phyloP scores from a whole-genome alignment of 1,139 yeast genomes.

The Geotrichum histeridarum region DNA sequence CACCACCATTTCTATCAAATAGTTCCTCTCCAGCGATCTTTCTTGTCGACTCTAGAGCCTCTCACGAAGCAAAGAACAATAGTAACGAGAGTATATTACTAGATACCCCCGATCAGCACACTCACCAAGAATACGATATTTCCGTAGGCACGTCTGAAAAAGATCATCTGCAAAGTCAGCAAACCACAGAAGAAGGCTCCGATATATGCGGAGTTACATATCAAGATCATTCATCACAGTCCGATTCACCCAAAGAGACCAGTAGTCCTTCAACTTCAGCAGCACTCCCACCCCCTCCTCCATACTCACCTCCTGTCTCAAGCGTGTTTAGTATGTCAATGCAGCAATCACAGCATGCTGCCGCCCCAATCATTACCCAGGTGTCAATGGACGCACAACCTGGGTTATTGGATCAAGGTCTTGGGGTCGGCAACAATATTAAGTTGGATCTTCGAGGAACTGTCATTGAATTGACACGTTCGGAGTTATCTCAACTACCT shows the following conservation, averaged over 20 bases:
- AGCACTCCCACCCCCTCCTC: constrained; percentile 28
- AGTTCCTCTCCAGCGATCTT: too few species aligned
- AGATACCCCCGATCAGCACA: too few species aligned
- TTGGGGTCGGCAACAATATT: constrained; percentile 9
- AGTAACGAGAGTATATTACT: too few species aligned
- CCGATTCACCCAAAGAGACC: background rate
- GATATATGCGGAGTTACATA: constrained; percentile 1
- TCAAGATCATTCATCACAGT: background rate
- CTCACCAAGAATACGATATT: too few species aligned
- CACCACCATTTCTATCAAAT: too few species aligned
- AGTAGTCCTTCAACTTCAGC: constrained; percentile 4
- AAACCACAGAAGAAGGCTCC: constrained; percentile 11
- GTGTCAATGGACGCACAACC: constrained; percentile 25
- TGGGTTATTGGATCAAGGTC: constrained; percentile 14
- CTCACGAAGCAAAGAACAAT: too few species aligned
- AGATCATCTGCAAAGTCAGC: too few species aligned
- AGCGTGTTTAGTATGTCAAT: constrained; percentile 29
- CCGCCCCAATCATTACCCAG: constrained; percentile 34
- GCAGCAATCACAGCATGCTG: constrained; percentile 21
- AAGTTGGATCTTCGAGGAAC: constrained; percentile 60
- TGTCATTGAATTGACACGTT: constrained; percentile 67
- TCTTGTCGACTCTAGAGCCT: too few species aligned
- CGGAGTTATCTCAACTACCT: constrained; percentile 85
- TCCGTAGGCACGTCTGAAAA: too few species aligned
- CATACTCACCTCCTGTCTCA: constrained; percentile 31